phyloP scores from a whole-genome alignment of 129 eudicot genomes.

The sunflower (Helianthus annuus) region DNA sequence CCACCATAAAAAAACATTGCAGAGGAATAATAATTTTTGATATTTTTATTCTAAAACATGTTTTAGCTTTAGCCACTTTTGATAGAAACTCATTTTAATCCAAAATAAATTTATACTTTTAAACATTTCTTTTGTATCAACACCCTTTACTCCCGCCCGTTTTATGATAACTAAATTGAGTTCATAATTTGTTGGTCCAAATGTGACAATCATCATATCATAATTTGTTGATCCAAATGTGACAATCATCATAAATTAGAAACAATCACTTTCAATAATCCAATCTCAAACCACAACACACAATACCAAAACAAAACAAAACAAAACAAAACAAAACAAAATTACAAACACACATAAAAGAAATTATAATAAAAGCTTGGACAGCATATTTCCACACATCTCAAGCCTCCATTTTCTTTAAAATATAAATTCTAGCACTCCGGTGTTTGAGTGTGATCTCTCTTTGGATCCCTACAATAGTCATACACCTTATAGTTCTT shows the following conservation, averaged over 20 bases:
- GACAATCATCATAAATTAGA: neutral
- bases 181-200: neutral
- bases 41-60: too few species aligned
- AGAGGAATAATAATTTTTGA: too few species aligned
- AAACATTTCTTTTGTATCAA: too few species aligned
- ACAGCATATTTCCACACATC: slow-evolving; percentile 16
- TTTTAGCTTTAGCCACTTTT: too few species aligned
- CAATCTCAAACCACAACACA: slow-evolving; percentile 6
- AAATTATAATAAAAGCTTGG: slow-evolving; percentile 3
- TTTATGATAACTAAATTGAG: neutral
- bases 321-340: neutral
- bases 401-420: slow-evolving; percentile 11
- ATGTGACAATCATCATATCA: slow-evolving; percentile 1
- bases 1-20: too few species aligned
- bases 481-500: slow-evolving; percentile 63
- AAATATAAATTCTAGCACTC: slow-evolving; percentile 51
- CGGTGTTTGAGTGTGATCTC: slow-evolving; percentile 78
- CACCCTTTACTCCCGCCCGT: too few species aligned
- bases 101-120: too few species aligned
- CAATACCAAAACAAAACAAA: neutral
- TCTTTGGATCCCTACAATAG: slow-evolving; percentile 66
- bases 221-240: neutral
- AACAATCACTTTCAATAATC: slow-evolving; percentile 3
- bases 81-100: too few species aligned
- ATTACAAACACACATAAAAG: neutral